Base-by-base conservation (phyloP, 2,329 filamentous ascomycete genomes). In the Macroventuria anomochaeta region DNA sequence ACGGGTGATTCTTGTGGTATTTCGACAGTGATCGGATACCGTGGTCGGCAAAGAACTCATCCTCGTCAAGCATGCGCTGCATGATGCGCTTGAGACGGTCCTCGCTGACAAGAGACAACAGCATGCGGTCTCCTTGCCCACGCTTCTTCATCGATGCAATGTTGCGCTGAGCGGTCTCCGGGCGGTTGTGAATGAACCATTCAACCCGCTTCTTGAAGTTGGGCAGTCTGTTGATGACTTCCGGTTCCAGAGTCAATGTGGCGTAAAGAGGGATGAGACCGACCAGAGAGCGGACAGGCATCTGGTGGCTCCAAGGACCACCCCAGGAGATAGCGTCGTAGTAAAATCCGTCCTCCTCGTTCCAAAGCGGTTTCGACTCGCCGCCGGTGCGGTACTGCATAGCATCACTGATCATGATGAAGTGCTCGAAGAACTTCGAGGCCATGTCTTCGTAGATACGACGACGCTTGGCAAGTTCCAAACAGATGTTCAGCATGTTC, bases 371-470 rank as follows among this genome's bases (percentile, higher is more conserved):
- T 69, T 91, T 86, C 67, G 95, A 90, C 63, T 85, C 71, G 79
- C 87, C 79, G 77, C 88, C 76, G 75, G 82, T 65, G 78, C 91
- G 66, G 82, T 85, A 76, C 83, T 88, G 82, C 93, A 97, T 97
- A 53, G 93, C 95, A 77, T 97, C 95, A 70, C 91, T 96, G 75
- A 97, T 97, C 75, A 97, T 88, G 70, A 97, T 90, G 77, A 97
- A 97, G 71, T 97, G 95, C 79, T 97, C 95, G 68, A 97, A 97
- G 81, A 97, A 97, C 77, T 97, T 97, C 43, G 92, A 96, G 1
- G 93, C 93, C 79, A 97, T 88, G 70, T 97, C 93, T 79, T 97
- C 93, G 74, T 97, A 97, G 52, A 88, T 96, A 33, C 93, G 88
- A 38, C 95, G 88, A 74, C 97, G 91, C 79, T 97, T 97, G 54